Conservation (phyloP, 805 yeast species). For the Zygotorulaspora chibaensis region DNA sequence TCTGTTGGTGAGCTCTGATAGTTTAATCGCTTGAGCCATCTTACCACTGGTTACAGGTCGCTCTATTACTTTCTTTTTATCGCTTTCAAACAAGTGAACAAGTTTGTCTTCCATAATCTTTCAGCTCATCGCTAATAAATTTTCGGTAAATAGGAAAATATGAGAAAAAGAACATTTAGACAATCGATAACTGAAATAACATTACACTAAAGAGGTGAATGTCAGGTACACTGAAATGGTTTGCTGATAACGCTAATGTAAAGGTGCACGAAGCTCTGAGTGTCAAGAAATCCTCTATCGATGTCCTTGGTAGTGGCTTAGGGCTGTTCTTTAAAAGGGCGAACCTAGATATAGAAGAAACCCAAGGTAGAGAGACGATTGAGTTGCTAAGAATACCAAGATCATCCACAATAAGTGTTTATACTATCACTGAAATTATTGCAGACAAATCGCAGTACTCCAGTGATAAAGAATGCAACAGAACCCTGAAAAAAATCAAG, state of each 20-base stretch:
- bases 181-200: too few relatives aligned
- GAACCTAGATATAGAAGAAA: neutral
- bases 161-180: neutral
- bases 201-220: neutral
- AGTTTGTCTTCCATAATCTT: neutral
- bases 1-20: constrained; percentile 30
- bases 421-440: constrained; percentile 20
- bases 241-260: constrained; percentile 7
- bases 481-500: constrained; percentile 28
- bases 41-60: neutral
- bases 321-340: constrained; percentile 20
- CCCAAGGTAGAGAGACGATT: constrained; percentile 12
- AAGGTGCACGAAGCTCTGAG: constrained; percentile 4
- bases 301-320: constrained; percentile 34
- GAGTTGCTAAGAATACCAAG: constrained; percentile 41
- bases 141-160: neutral
- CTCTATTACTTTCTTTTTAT: neutral
- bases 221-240: constrained; percentile 10
- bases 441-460: constrained; percentile 22
- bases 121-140: constrained; percentile 7
- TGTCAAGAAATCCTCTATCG: constrained; percentile 22
- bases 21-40: constrained; percentile 30
- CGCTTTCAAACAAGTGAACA: neutral
- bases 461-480: constrained; percentile 23
- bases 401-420: constrained; percentile 33